Evolutionary conservation across 2,329 filamentous ascomycete genomes (phyloP), one percentile per base, ranked within the genome.

Genomic region (Didymella pinodella): DNA sequence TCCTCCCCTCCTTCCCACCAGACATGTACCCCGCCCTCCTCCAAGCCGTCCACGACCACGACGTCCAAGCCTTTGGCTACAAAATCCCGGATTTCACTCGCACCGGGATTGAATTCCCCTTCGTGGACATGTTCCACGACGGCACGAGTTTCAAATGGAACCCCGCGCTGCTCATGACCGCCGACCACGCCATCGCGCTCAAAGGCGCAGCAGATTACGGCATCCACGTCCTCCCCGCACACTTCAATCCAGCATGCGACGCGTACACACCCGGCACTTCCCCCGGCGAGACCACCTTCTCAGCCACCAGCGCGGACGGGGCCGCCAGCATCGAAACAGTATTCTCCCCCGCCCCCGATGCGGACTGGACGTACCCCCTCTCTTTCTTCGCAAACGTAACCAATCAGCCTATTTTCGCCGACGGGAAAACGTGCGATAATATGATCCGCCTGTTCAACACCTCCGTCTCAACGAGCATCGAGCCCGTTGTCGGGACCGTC

Each of bases 1-100:
- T 84, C 18, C 73, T 86, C 4, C 83, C 83, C 1, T 65, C 73
- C 4, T 84, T 86, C 34, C 83, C 84, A 0, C 56, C 69, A 11
- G 81, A 79, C 63, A 83, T 80, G 79, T 87, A 86, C 63, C 84
- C 85, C 1, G 80, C 84, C 40, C 62, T 85, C 54, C 63, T 84
- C 7, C 81, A 84, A 65, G 80, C 81, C 1, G 77, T 81, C 5
- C 76, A 82, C 26, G 83, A 85, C 62, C 83, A 85, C 57, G 83
- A 84, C 48, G 77, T 85, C 8, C 79, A 81, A 59, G 71, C 81
- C 3, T 74, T 74, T 26, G 78, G 77, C 18, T 75, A 81, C 49
- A 75, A 74, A 2, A 71, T 83, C 7, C 72, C 79, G 0, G 83
- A 85, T 66, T 85, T 85, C 48, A 77, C 80, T 25, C 81, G 81